Evolutionary conservation across 148 eudicot species (phyloP).

Genomic region (Camellia granthamiana): DNA sequence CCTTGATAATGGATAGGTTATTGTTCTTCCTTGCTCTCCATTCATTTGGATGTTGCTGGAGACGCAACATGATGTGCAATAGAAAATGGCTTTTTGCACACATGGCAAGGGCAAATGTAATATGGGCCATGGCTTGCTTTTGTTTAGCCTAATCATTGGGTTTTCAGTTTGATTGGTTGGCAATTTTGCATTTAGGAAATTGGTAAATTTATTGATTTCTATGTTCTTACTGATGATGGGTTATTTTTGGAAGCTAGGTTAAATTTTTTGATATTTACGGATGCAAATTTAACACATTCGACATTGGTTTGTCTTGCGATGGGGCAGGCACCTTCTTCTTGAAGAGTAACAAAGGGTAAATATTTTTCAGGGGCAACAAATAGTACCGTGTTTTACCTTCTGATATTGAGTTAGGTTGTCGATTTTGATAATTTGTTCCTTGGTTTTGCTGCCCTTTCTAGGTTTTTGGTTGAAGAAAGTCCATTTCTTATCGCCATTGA

Average conservation of each 20-base stretch:
- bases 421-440: background rate
- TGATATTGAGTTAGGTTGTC: background rate
- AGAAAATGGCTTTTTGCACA: background rate
- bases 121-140: background rate
- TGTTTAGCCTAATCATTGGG: background rate
- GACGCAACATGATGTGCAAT: background rate
- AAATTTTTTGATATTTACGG: conserved; percentile 88
- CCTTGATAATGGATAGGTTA: background rate
- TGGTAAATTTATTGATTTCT: background rate
- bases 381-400: background rate
- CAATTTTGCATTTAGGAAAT: background rate
- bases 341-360: conserved; percentile 76
- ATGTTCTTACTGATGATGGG: background rate
- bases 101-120: background rate
- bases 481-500: conserved; percentile 66
- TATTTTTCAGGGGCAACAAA: background rate
- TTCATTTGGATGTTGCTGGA: background rate
- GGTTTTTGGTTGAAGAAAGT: conserved; percentile 57
- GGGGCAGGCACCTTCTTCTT: conserved; percentile 66
- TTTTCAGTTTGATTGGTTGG: conserved; percentile 12
- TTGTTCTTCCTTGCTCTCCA: background rate
- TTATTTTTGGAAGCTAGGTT: conserved; percentile 48
- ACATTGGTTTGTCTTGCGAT: conserved; percentile 92
- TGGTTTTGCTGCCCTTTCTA: conserved; percentile 26
- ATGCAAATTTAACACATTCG: conserved; percentile 72